A percentile compares a stretch with the other conserved stretches of the same genome.
Conservation (phyloP, 2,329 filamentous ascomycete species). For the Mariannaea sp. region DNA sequence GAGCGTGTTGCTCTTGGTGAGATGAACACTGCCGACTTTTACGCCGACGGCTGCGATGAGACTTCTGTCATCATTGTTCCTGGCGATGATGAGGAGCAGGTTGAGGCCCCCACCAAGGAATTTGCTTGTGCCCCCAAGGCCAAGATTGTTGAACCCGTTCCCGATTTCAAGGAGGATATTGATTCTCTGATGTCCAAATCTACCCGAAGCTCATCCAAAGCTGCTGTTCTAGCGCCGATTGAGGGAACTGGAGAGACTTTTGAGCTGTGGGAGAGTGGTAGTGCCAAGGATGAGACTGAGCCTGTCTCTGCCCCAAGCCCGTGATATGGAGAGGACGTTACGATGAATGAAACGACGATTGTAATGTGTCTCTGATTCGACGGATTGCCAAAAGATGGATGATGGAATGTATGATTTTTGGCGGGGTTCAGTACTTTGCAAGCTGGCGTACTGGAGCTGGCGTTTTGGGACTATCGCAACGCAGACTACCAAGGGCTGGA, state of each 20-base stretch:
- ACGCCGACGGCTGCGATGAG: slow-evolving; percentile 67
- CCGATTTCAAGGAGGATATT: slow-evolving; percentile 36
- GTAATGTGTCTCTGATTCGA: slow-evolving; percentile 3
- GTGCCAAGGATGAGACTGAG: slow-evolving; percentile 62
- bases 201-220: slow-evolving; percentile 47
- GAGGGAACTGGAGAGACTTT: slow-evolving; percentile 65
- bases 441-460: slow-evolving; percentile 24
- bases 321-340: slow-evolving; percentile 20
- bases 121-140: slow-evolving; percentile 28
- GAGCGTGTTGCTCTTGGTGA: slow-evolving; percentile 69
- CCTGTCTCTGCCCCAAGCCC: slow-evolving; percentile 28
- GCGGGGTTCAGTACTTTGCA: slow-evolving; percentile 5
- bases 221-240: slow-evolving; percentile 57
- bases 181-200: slow-evolving; percentile 46
- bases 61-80: slow-evolving; percentile 65
- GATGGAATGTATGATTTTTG: slow-evolving; percentile 1
- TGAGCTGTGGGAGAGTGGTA: slow-evolving; percentile 73
- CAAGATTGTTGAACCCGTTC: slow-evolving; percentile 28
- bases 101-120: slow-evolving; percentile 21
- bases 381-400: slow-evolving; percentile 3
- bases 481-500: slow-evolving; percentile 40
- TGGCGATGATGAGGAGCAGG: slow-evolving; percentile 59
- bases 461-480: slow-evolving; percentile 26
- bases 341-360: slow-evolving; percentile 20
- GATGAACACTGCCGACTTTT: slow-evolving; percentile 70